Conservation (phyloP, 2,329 filamentous ascomycete genomes). For the Pseudocercospora fijiensis region DNA sequence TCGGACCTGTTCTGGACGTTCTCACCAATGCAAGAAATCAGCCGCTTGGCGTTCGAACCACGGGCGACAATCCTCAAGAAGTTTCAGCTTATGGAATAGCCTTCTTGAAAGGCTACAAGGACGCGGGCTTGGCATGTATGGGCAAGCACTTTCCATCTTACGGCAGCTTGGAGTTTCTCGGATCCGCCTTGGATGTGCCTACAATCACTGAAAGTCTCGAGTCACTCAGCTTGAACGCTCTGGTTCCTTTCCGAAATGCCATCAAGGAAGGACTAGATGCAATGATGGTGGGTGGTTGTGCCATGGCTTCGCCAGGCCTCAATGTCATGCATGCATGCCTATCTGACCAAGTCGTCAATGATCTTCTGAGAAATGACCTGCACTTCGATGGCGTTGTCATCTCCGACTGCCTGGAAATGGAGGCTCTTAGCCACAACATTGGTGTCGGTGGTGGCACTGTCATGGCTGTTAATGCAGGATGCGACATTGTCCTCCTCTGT, state of each 20-base stretch:
- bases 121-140: slow-evolving; percentile 83
- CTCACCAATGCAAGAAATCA: slow-evolving; percentile 90
- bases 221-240: slow-evolving; percentile 83
- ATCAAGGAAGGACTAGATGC: slow-evolving; percentile 83
- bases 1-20: slow-evolving; percentile 90
- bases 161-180: slow-evolving; percentile 89
- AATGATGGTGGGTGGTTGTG: slow-evolving; percentile 94
- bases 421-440: slow-evolving; percentile 89
- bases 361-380: slow-evolving; percentile 81
- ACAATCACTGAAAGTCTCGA: slow-evolving; percentile 94
- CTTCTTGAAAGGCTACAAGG: slow-evolving; percentile 87
- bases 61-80: slow-evolving; percentile 90
- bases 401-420: slow-evolving; percentile 95
- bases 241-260: slow-evolving; percentile 89
- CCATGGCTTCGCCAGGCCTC: slow-evolving; percentile 85
- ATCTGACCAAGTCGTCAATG: slow-evolving; percentile 89
- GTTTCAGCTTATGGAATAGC: slow-evolving; percentile 90
- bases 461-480: slow-evolving; percentile 95
- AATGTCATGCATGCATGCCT: slow-evolving; percentile 95
- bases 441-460: slow-evolving; percentile 96
- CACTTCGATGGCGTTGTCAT: slow-evolving; percentile 90
- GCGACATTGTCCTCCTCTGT: slow-evolving; percentile 85
- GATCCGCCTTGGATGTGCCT: slow-evolving; percentile 85
- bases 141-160: slow-evolving; percentile 98
- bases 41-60: slow-evolving; percentile 82